A percentile compares a stretch with the other conserved stretches of the same genome.
These are phyloP conservation scores for Pseudozyma tsukubaensis DNA, from an alignment of 1,284 basidiomycete species.

Conservation along the genomic window DNA sequence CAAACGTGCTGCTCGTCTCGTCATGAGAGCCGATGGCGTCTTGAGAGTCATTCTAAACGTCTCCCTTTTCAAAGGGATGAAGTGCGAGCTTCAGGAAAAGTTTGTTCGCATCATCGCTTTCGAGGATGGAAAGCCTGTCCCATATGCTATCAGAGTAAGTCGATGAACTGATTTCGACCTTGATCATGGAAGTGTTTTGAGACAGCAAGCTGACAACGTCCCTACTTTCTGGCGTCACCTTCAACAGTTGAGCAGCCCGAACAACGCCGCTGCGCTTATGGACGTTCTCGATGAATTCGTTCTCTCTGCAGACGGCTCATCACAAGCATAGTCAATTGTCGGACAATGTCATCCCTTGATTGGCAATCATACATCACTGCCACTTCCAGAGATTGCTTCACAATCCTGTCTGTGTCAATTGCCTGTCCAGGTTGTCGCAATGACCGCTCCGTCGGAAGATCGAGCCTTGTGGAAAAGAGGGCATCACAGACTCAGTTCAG, in stretches of 20 bases:
- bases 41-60: conserved; percentile 86
- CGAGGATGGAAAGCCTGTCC: conserved; percentile 58
- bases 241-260: conserved; percentile 44
- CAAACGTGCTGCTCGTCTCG: conserved; percentile 78
- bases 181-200: too few species aligned
- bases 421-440: too few species aligned
- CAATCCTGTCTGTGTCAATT: neutral
- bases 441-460: too few species aligned
- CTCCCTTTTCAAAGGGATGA: conserved; percentile 86
- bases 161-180: neutral
- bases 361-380: conserved; percentile 1
- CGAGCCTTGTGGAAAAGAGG: too few species aligned
- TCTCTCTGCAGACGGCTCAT: conserved; percentile 11
- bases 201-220: neutral
- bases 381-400: neutral
- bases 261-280: conserved; percentile 51
- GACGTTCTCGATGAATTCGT: conserved; percentile 49
- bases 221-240: neutral
- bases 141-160: conserved; percentile 64
- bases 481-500: too few species aligned
- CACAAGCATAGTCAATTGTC: too few species aligned
- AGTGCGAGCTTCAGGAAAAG: conserved; percentile 76
- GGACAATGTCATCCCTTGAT: neutral
- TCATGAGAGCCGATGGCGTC: conserved; percentile 95
- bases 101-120: conserved; percentile 65